phyloP scores from a whole-genome alignment of 2,329 filamentous ascomycete genomes.

The Colletotrichum trifolii region DNA sequence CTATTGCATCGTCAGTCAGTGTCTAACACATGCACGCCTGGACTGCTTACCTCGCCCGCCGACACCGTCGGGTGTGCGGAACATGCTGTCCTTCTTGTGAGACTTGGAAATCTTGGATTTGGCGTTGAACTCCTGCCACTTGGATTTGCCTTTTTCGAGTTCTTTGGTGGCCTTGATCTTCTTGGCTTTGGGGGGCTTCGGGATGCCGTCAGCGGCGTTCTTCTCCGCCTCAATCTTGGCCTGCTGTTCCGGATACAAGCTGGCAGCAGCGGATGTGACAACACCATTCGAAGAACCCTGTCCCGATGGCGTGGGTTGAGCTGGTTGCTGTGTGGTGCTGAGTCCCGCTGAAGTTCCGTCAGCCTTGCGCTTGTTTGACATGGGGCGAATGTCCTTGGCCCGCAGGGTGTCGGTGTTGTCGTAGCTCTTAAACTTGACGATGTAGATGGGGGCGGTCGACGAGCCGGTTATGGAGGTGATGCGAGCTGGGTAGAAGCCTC shows the following conservation, averaged over 20 bases:
- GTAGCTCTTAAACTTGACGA: constrained; percentile 95
- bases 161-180: constrained; percentile 93
- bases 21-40: not conserved
- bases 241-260: constrained; percentile 64
- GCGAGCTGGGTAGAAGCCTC: constrained; percentile 88
- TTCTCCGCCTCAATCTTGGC: constrained; percentile 69
- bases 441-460: constrained; percentile 89
- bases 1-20: constrained; percentile 56
- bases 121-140: constrained; percentile 92
- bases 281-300: constrained; percentile 53
- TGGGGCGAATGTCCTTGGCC: constrained; percentile 84
- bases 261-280: constrained; percentile 67
- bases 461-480: constrained; percentile 96
- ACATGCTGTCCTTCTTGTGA: constrained; percentile 94
- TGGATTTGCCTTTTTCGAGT: constrained; percentile 88
- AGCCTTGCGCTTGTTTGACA: constrained; percentile 86
- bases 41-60: constrained; percentile 79
- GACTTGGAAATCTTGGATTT: constrained; percentile 78
- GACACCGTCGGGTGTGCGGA: constrained; percentile 88
- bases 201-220: constrained; percentile 70
- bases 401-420: constrained; percentile 84
- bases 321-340: constrained; percentile 52
- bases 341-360: constrained; percentile 72
- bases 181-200: constrained; percentile 82
- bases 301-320: constrained; percentile 53